Evolutionary conservation across 1,284 basidiomycete genomes (phyloP).

Genomic region (Caloboletus inedulis): DNA sequence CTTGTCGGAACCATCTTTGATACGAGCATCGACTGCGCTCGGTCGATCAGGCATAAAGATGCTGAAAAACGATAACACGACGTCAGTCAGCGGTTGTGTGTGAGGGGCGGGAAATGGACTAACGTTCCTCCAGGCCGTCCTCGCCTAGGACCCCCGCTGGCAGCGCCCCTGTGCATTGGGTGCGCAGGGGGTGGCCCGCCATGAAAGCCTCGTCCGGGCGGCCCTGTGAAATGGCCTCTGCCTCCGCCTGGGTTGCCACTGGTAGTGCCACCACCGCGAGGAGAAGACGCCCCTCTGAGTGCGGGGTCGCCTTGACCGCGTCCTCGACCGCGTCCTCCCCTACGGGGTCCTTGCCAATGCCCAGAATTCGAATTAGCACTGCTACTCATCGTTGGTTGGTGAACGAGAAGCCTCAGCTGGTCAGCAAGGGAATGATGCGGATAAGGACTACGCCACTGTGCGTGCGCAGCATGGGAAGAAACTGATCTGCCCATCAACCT

Average conservation of each 20-base stretch:
- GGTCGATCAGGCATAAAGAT: constrained; percentile 50
- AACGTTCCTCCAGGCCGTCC: constrained; percentile 16
- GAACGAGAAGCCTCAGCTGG: background rate
- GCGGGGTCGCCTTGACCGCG: background rate
- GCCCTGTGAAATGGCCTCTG: background rate
- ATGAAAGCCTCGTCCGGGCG: background rate
- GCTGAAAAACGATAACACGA: constrained; percentile 31
- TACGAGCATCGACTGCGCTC: constrained; percentile 54
- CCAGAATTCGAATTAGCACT: background rate
- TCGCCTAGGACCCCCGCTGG: background rate
- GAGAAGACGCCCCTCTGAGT: background rate
- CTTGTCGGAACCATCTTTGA: constrained; percentile 52
- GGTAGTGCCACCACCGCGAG: background rate
- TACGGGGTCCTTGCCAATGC: background rate
- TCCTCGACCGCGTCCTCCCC: constrained; percentile 1
- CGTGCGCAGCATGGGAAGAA: background rate
- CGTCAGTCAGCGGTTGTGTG: background rate
- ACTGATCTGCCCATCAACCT: no score
- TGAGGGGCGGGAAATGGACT: background rate
- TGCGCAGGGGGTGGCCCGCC: background rate
- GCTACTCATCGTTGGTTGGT: constrained; percentile 6
- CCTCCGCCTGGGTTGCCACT: background rate
- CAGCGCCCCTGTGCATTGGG: background rate
- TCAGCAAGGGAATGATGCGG: background rate
- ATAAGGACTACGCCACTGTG: no score